Conservation (phyloP, 2,329 filamentous ascomycete species). For the Pyrenophora seminiperda region DNA sequence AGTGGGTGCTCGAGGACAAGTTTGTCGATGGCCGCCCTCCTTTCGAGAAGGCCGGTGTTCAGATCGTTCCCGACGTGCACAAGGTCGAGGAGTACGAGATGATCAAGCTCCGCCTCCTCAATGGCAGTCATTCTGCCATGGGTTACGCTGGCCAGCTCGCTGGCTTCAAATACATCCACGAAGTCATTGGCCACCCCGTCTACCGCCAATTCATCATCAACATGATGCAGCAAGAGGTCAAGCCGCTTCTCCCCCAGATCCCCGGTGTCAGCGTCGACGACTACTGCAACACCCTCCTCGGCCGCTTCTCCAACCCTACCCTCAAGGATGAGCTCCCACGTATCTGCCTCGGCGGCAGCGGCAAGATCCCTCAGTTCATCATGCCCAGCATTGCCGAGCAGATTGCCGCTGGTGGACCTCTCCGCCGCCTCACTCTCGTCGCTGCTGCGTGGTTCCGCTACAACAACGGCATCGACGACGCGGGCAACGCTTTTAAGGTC, state of each 20-base stretch:
- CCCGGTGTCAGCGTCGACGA: conserved; percentile 35
- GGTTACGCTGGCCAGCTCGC: conserved; percentile 34
- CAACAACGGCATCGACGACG: conserved; percentile 31
- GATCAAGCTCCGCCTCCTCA: conserved; percentile 37
- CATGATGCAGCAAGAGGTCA: conserved; percentile 40
- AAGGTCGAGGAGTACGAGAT: conserved; percentile 38
- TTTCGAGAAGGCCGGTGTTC: conserved; percentile 39
- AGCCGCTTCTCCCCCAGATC: conserved; percentile 35
- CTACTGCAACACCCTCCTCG: conserved; percentile 34
- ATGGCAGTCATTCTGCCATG: conserved; percentile 37
- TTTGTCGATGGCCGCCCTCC: conserved; percentile 35
- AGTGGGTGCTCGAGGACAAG: conserved; percentile 40
- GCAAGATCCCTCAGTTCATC: conserved; percentile 40
- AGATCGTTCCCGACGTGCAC: conserved; percentile 34
- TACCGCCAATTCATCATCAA: conserved; percentile 35
- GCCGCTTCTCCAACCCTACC: conserved; percentile 36
- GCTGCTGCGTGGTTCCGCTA: conserved; percentile 39
- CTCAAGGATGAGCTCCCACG: conserved; percentile 38
- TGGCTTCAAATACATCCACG: conserved; percentile 37
- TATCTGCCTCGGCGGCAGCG: conserved; percentile 38
- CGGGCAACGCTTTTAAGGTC: conserved; percentile 29
- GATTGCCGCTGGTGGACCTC: conserved; percentile 30
- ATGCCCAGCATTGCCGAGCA: conserved; percentile 39
- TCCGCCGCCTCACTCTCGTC: conserved; percentile 32
- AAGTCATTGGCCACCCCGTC: conserved; percentile 31